Evolutionary conservation across 805 yeast genomes (phyloP).

Genomic region (Pichia deserticola): DNA sequence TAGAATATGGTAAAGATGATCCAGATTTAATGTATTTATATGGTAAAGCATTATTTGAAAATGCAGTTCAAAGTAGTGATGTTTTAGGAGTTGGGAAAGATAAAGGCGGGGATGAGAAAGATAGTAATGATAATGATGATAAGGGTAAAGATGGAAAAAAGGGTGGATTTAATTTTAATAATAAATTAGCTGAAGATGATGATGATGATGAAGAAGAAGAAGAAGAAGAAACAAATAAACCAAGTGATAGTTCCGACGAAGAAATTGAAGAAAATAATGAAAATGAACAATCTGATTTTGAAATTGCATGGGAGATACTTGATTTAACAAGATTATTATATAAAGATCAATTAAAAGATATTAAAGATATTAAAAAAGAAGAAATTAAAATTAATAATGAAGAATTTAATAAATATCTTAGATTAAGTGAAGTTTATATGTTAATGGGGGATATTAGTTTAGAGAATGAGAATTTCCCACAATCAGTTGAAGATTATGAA

Average conservation of each 20-base stretch:
- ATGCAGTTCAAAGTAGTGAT: slow-evolving; percentile 67
- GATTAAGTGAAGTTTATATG: slow-evolving; percentile 65
- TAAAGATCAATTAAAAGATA: slow-evolving; percentile 6
- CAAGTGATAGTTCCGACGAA: slow-evolving; percentile 16
- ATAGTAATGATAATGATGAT: slow-evolving; percentile 18
- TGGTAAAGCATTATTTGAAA: slow-evolving; percentile 73
- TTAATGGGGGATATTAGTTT: slow-evolving; percentile 83
- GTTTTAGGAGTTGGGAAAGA: slow-evolving; percentile 54
- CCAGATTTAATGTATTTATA: slow-evolving; percentile 68
- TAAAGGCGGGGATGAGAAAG: slow-evolving; percentile 7
- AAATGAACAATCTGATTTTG: slow-evolving; percentile 60
- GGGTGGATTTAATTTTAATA: slow-evolving; percentile 22
- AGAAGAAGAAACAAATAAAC: slow-evolving; percentile 22
- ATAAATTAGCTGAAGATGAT: slow-evolving; percentile 26
- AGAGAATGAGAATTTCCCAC: slow-evolving; percentile 81
- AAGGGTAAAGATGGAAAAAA: slow-evolving; percentile 23
- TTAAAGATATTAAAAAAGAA: background rate
- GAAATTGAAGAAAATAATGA: slow-evolving; percentile 26
- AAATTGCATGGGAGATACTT: slow-evolving; percentile 80
- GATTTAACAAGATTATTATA: slow-evolving; percentile 63
- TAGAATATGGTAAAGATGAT: slow-evolving; percentile 52
- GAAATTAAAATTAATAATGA: slow-evolving; percentile 12
- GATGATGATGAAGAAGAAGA: slow-evolving; percentile 16
- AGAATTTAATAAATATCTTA: slow-evolving; percentile 30
- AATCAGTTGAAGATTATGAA: slow-evolving; percentile 65